These are phyloP conservation scores for Diutina catenulata DNA, from an alignment of 1,139 yeast species.

Conservation along the genomic window DNA sequence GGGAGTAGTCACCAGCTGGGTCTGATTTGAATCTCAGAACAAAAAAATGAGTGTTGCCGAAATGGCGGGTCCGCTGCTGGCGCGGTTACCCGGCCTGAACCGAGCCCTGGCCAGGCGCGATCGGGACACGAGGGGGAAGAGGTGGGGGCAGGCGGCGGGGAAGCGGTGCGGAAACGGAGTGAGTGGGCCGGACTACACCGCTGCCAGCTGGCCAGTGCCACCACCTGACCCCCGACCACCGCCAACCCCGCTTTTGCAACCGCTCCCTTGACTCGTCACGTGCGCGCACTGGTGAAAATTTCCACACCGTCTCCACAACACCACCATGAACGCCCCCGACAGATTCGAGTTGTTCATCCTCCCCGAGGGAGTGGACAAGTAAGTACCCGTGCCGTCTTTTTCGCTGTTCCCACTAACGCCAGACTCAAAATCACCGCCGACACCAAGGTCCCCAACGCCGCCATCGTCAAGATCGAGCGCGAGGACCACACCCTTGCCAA, in stretches of 20 bases:
- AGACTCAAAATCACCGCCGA: slow-evolving; percentile 84
- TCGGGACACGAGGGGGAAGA: background rate
- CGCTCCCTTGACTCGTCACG: too few relatives aligned
- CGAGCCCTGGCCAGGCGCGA: too few relatives aligned
- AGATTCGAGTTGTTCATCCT: slow-evolving; percentile 90
- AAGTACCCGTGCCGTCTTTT: slow-evolving; percentile 14
- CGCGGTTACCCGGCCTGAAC: too few relatives aligned
- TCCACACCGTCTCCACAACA: background rate
- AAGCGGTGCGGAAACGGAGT: too few relatives aligned
- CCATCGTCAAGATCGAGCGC: slow-evolving; percentile 82
- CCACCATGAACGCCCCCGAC: slow-evolving; percentile 91
- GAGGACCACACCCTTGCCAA: slow-evolving; percentile 97
- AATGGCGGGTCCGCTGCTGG: too few relatives aligned
- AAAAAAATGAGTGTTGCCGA: too few relatives aligned
- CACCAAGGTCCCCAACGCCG: slow-evolving; percentile 91
- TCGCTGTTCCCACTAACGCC: slow-evolving; percentile 11
- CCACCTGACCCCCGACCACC: background rate
- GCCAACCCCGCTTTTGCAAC: too few relatives aligned
- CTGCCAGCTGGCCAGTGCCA: background rate
- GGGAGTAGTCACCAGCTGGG: too few relatives aligned
- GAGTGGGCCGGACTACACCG: background rate
- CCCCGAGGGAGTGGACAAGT: slow-evolving; percentile 95
- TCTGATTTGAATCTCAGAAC: too few relatives aligned
- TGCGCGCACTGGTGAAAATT: background rate
- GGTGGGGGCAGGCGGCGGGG: too few relatives aligned